Conservation (phyloP, 495 filamentous ascomycete genomes). For the Aeminium ludgeri region DNA sequence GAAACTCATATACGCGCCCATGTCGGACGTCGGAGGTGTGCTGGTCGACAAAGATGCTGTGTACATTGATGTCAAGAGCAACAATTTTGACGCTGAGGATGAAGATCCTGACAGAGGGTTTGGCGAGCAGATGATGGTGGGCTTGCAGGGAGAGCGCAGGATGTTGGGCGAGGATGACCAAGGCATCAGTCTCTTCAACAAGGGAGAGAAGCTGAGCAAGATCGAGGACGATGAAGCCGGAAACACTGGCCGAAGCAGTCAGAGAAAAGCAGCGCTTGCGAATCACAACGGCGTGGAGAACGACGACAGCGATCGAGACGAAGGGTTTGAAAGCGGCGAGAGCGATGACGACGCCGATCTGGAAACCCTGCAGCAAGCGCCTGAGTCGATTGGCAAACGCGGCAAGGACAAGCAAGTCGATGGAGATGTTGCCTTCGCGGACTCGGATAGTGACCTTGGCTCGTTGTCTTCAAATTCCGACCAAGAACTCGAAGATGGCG, state of each 20-base stretch:
- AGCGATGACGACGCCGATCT: constrained; percentile 29
- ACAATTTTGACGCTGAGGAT: constrained; percentile 57
- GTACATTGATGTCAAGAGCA: constrained; percentile 58
- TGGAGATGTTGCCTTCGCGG: constrained; percentile 69
- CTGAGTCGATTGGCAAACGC: constrained; percentile 5
- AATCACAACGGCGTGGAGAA: constrained; percentile 38
- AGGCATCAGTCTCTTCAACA: constrained; percentile 68
- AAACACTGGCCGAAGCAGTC: constrained; percentile 51
- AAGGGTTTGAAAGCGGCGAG: constrained; percentile 24
- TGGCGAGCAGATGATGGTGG: constrained; percentile 84
- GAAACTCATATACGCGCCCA: constrained; percentile 86
- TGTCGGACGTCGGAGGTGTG: constrained; percentile 92
- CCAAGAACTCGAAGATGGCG: constrained; percentile 42
- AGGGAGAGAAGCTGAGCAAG: constrained; percentile 49
- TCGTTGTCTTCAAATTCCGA: constrained; percentile 62
- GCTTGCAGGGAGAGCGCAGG: constrained; percentile 64
- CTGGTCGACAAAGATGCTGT: constrained; percentile 67
- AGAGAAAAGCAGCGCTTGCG: constrained; percentile 48
- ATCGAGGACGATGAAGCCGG: constrained; percentile 41
- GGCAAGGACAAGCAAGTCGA: constrained; percentile 33
- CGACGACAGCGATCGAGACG: constrained; percentile 18
- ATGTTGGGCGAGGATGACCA: constrained; percentile 67
- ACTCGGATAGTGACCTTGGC: constrained; percentile 88
- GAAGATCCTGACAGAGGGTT: constrained; percentile 60
- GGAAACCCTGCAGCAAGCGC: constrained; percentile 27